Base-by-base conservation (phyloP, 2,329 filamentous ascomycete genomes). In the Ophiostoma sp. region DNA sequence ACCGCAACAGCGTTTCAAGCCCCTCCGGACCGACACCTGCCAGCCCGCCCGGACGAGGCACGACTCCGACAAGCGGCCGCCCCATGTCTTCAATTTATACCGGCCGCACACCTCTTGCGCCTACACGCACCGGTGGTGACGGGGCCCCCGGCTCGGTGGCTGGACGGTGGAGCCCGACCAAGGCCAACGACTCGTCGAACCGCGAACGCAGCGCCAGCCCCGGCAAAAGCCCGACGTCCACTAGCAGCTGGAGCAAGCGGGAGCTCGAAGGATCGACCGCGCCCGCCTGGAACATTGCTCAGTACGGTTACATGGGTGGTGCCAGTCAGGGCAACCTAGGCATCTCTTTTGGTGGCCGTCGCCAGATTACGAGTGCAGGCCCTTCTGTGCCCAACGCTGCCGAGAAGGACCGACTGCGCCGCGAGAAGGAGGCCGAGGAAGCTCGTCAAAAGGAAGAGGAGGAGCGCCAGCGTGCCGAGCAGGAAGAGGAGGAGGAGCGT, bases 231-330 rank as follows among this genome's bases (percentile, higher is more conserved):
- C 81, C 86, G 17, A 81, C 84, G 74, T 87, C 90, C 70, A 89
- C 95, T 75, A 97, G 93, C 80, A 97, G 90, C 82, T 98, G 96
- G 96, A 97, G 93, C 82, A 97, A 90, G 81, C 93, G 88, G 81
- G 88, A 89, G 72, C 93, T 98, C 77, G 93, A 98, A 81, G 89
- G 89, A 19, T 87, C 87, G 61, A 98, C 95, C 1, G 87, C 91
- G 33, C 96, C 96, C 0, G 96, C 96, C 1, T 99, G 96, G 96
- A 99, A 98, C 80, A 98, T 98, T 78, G 92, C 95, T 73, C 96
- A 99, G 80, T 99, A 99, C 80, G 95, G 96, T 8, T 99, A 98
- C 82, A 96, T 98, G 92, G 96, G 96, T 73, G 96, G 96, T 68
- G 96, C 96, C 33, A 98, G 93, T 79, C 96, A 99, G 81, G 95